Evolutionary conservation across 768 basidiomycete genomes (phyloP).

Genomic region (Hebeloma cylindrosporum): DNA sequence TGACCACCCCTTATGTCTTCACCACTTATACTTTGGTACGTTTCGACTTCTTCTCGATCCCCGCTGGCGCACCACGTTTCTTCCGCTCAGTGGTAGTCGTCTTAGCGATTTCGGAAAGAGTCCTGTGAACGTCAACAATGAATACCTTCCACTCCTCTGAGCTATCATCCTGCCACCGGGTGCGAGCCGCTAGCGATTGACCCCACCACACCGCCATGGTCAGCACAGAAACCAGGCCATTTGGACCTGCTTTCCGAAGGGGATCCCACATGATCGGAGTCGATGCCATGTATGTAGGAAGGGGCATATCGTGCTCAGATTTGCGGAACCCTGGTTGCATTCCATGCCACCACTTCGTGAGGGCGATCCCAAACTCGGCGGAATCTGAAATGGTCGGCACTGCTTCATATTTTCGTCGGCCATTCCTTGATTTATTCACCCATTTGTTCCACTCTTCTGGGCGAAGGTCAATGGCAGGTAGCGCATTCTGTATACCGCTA

Average conservation of each 20-base stretch:
- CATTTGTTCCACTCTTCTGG: conserved; percentile 14
- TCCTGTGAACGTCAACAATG: neutral
- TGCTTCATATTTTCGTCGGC: conserved; percentile 4
- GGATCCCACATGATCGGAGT: conserved; percentile 4
- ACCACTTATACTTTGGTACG: too few relatives aligned
- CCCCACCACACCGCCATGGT: conserved; percentile 17
- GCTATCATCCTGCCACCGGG: conserved; percentile 10
- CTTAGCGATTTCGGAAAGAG: neutral
- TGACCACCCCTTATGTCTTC: too few relatives aligned
- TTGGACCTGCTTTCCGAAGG: conserved; percentile 12
- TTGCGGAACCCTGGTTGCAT: conserved; percentile 11
- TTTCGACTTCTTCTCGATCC: neutral
- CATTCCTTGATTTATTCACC: neutral
- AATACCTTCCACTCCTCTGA: neutral
- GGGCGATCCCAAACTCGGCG: conserved; percentile 9
- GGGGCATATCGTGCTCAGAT: neutral
- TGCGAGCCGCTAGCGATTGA: neutral
- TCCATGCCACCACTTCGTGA: conserved; percentile 12
- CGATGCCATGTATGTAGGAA: neutral
- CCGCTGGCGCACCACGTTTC: neutral
- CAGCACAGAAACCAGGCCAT: conserved; percentile 9
- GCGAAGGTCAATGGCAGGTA: neutral
- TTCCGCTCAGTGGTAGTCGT: neutral
- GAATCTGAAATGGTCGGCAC: conserved; percentile 4
- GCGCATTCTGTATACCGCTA: neutral